Evolutionary conservation across 2,329 filamentous ascomycete genomes (phyloP), one percentile per base, ranked within the genome.

Genomic region (Microcyclospora tardicrescens): DNA sequence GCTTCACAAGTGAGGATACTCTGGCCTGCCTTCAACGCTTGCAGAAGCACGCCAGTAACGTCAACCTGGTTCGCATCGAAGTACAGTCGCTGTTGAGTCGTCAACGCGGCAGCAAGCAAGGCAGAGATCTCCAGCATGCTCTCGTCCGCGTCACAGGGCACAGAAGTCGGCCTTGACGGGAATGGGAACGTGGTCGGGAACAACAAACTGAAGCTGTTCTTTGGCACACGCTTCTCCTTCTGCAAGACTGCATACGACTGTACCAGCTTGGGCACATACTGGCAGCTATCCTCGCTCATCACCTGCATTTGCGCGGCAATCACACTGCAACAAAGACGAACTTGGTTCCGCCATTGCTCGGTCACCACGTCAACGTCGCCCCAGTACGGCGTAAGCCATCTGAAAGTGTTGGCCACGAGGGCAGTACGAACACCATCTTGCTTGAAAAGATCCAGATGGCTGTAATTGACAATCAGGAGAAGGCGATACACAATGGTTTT

Each of bases 371-470:
- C 71, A 0, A 72, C 75, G 44, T 77, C 75, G 10, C 89, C 89
- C 91, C 91, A 98, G 60, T 96, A 87, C 3, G 89, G 87, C 10
- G 80, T 79, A 41, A 98, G 78, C 91, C 91, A 98, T 44, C 81
- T 71, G 33, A 87, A 79, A 3, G 86, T 95, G 53, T 86, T 93
- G 34, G 54, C 52, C 12, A 58, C 46, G 19, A 59, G 43, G 11
- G 46, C 49, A 19, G 77, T 73, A 48, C 80, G 73, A 48, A 89
- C 81, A 43, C 89, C 81, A 0, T 79, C 72, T n/a, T 80, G 70
- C 9, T 79, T 73, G 61, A 96, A 96, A 15, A 94, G 69, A 16
- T 83, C 77, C 5, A 94, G 67, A 45, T 79, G 80, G 19, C 82
- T 84, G 57, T 94, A 89, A 59, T 95, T 91, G 58, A 93, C 81